Percentiles rank a stretch among this genome's conserved stretches.
These are phyloP conservation scores for Cladophialophora yegresii DNA, from an alignment of 2,329 filamentous ascomycete genomes.

Conservation along the genomic window DNA sequence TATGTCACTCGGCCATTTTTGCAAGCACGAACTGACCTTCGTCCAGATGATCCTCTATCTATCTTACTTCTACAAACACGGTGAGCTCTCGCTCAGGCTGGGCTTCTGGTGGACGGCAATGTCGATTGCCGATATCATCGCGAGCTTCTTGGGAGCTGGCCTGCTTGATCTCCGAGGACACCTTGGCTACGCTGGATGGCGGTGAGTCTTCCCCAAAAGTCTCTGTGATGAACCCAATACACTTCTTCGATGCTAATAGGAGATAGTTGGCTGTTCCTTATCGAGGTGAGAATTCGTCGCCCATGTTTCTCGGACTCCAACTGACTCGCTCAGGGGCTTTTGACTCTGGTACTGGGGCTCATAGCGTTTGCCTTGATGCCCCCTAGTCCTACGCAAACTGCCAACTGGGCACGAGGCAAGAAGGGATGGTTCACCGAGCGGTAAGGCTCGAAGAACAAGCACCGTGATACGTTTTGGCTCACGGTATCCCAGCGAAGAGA, in stretches of 20 bases:
- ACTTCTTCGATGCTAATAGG: neutral
- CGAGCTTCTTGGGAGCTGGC: constrained; percentile 48
- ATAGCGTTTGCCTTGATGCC: constrained; percentile 49
- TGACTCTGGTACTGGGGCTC: constrained; percentile 49
- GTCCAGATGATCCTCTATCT: constrained; percentile 38
- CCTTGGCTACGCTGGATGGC: constrained; percentile 27
- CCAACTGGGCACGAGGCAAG: constrained; percentile 57
- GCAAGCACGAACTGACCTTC: neutral
- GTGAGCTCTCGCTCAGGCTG: constrained; percentile 42
- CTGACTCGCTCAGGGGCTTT: constrained; percentile 40
- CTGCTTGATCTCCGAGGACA: constrained; percentile 43
- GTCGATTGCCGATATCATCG: constrained; percentile 52
- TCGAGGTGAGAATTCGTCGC: constrained; percentile 38
- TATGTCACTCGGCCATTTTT: constrained; percentile 7
- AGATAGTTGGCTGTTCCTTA: constrained; percentile 41
- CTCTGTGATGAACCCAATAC: neutral
- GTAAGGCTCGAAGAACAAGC: constrained; percentile 1
- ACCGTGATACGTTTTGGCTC: neutral
- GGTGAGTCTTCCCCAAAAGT: constrained; percentile 1
- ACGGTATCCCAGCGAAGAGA: constrained; percentile 52
- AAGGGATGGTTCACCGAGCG: constrained; percentile 64
- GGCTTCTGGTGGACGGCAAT: constrained; percentile 45
- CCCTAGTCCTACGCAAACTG: constrained; percentile 48
- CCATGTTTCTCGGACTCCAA: constrained; percentile 38
- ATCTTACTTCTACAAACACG: constrained; percentile 46